Base-by-base conservation (phyloP, 139 green algal genomes). In the Tetradesmus lagerheimii region DNA sequence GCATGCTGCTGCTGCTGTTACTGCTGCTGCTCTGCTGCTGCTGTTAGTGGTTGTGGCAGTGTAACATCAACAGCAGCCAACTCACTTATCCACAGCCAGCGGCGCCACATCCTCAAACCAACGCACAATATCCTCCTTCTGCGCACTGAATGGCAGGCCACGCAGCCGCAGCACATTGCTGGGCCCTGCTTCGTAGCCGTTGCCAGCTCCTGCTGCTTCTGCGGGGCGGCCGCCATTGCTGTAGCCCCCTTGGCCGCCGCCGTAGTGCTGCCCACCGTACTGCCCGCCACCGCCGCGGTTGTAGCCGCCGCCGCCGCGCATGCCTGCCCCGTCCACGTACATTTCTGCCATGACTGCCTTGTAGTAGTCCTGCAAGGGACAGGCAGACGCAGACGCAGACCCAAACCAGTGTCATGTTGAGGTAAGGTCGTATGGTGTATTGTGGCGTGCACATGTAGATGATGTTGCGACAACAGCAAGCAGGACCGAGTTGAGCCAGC, bases 141-240 rank as follows among this genome's bases (percentile, higher is more conserved):
- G 93, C n/a, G 95, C 95, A 16, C 88, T 93, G 91, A 97, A 99
- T 1, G 97, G 97, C 87, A 99, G 92, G 1, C 97, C 97, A 6
- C 97, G 92, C 88, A 99, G 92, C 91, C 96, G 96, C 50, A 99
- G 92, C 39, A 98, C 92, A 57, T 89, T 94, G 78, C 93, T 96
- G 66, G 91, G 91, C 35, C 87, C 66, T 62, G 88, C 86, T 23
- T 83, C 53, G 34, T 86, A 80, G 35, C 74, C 66, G 64, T 77
- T 89, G 39, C 81, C 84, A 47, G 81, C 74, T 62, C 84, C 90
- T 37, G 37, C 79, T 34, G 71, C 38, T n/a, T 82, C 91, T 85
- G 64, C 93, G 75, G 25, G 38, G 53, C 75, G 27, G 5, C 83
- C 83, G 34, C 85, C 71, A 27, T 67, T 80, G 76, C 50, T 75